phyloP scores from a whole-genome alignment of 495 filamentous ascomycete genomes.

The Daldinia vernicosa region DNA sequence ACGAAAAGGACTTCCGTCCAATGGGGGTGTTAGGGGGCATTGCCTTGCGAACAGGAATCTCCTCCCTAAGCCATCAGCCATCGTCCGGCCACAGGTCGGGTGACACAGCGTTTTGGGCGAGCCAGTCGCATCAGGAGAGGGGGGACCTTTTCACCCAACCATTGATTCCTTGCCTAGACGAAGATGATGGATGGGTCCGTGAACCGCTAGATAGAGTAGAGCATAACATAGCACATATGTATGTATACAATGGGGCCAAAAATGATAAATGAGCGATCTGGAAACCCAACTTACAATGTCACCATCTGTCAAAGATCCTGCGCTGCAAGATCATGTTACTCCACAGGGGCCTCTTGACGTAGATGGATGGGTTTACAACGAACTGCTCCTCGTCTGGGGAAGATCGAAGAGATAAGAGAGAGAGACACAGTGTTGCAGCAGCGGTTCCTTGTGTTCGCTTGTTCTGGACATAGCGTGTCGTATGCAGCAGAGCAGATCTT shows the following conservation, averaged over 20 bases:
- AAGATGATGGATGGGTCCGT: not conserved
- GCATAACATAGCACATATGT: not conserved
- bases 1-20: constrained; percentile 2
- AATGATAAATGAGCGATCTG: constrained; percentile 42
- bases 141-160: constrained; percentile 8
- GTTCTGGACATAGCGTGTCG: not conserved
- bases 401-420: not conserved
- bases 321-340: constrained; percentile 50
- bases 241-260: constrained; percentile 21
- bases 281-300: constrained; percentile 19
- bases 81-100: constrained; percentile 26
- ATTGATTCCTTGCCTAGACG: constrained; percentile 3
- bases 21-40: constrained; percentile 7
- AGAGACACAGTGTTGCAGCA: constrained; percentile 25
- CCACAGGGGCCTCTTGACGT: constrained; percentile 39
- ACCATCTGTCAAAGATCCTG: constrained; percentile 43
- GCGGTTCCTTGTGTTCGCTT: not conserved
- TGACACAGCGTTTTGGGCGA: constrained; percentile 24
- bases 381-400: not conserved
- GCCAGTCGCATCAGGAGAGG: constrained; percentile 23
- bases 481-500: constrained; percentile 16
- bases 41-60: not conserved
- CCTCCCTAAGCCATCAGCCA: constrained; percentile 14
- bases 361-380: constrained; percentile 2
- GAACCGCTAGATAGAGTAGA: not conserved